Percentiles rank a stretch among this genome's conserved stretches.
phyloP scores from a whole-genome alignment of 495 filamentous ascomycete genomes.

The Jackrogersella minutella region DNA sequence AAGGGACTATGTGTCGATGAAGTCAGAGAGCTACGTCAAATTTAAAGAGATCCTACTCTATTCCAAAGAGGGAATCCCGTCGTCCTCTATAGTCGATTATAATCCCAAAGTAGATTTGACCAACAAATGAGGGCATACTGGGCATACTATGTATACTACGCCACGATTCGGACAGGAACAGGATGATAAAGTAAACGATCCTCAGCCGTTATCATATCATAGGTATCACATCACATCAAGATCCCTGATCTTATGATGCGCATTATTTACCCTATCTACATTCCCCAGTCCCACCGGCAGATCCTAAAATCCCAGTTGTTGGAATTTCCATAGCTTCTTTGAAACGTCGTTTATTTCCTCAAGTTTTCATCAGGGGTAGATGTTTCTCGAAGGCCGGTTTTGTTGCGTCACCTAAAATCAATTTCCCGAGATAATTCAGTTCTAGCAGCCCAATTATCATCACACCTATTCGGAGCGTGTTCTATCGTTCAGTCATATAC shows the following conservation, averaged over 20 bases:
- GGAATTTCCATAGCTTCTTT: background rate
- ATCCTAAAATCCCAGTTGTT: conserved; percentile 3
- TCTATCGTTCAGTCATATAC: conserved; percentile 12
- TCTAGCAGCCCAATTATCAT: conserved; percentile 1
- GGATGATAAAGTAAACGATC: background rate
- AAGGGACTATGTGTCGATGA: background rate
- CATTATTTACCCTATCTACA: conserved; percentile 14
- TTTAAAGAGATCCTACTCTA: background rate
- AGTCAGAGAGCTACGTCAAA: background rate
- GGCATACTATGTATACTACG: background rate
- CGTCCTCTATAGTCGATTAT: background rate
- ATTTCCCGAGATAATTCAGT: background rate
- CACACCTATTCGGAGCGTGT: conserved; percentile 3
- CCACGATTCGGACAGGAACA: conserved; percentile 6
- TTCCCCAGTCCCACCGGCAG: background rate
- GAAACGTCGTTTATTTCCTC: conserved; percentile 16
- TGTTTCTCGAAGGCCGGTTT: background rate
- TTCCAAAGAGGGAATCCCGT: background rate
- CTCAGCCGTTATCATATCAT: background rate
- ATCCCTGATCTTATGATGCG: conserved; percentile 13
- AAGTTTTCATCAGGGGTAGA: background rate
- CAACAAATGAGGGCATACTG: background rate
- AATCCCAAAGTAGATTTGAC: background rate
- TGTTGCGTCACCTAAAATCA: conserved; percentile 4
- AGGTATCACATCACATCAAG: conserved; percentile 1